These are phyloP conservation scores for Bidens hawaiensis DNA, from an alignment of 140 eudicot genomes.

Conservation along the genomic window DNA sequence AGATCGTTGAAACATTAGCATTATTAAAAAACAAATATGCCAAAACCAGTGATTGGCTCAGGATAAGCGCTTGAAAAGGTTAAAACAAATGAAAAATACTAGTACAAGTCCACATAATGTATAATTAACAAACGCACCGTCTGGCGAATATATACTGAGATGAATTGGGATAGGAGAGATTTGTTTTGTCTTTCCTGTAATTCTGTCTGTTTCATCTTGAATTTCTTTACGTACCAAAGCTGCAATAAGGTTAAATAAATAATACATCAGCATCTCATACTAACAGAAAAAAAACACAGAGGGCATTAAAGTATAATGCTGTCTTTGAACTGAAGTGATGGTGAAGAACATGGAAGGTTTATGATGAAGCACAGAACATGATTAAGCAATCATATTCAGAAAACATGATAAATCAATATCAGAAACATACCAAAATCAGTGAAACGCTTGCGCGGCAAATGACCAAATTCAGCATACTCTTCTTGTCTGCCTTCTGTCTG, in stretches of 20 bases:
- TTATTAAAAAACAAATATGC: not conserved
- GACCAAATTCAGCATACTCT: constrained; percentile 73
- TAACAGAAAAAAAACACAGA: not conserved
- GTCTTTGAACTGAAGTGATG: not conserved
- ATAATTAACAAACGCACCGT: constrained; percentile 35
- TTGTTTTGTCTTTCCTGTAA: constrained; percentile 59
- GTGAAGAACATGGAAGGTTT: not conserved
- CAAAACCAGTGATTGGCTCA: not conserved
- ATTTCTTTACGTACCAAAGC: constrained; percentile 68
- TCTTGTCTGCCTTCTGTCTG: constrained; percentile 50
- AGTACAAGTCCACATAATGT: constrained; percentile 4
- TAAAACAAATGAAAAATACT: constrained; percentile 3
- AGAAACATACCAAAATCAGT: constrained; percentile 51
- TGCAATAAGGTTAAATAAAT: constrained; percentile 18
- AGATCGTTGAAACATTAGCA: not conserved
- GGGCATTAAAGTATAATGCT: not conserved
- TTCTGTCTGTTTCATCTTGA: constrained; percentile 75
- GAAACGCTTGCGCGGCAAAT: constrained; percentile 38
- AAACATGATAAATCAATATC: not conserved
- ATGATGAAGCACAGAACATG: not conserved
- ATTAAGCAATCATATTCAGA: not conserved
- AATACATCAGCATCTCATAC: not conserved
- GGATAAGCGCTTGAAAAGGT: not conserved
- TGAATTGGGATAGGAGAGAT: constrained; percentile 73
- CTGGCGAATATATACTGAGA: constrained; percentile 70